Evolutionary conservation across 164 flowering plant species (phyloP).

Genomic region (Aristolochia californica): DNA sequence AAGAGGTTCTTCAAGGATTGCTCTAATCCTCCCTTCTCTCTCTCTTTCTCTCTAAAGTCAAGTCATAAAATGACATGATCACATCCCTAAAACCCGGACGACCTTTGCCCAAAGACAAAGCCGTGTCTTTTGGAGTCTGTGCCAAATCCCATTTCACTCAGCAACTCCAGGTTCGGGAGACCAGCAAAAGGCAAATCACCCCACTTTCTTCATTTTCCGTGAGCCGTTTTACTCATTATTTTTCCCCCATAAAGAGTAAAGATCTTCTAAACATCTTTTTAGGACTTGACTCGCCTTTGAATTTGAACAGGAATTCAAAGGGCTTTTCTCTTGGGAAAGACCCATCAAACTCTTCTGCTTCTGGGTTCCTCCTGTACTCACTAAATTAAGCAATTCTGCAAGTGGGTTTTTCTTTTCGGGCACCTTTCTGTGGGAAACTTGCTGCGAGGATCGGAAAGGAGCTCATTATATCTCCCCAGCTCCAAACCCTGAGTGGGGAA

Average conservation of each 20-base stretch:
- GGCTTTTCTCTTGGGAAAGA: neutral
- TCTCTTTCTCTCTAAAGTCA: slow-evolving; percentile 3
- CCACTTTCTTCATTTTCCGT: slow-evolving; percentile 2
- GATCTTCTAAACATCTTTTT: neutral
- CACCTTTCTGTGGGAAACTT: neutral
- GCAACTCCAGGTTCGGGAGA: slow-evolving; percentile 5
- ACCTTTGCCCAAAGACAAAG: slow-evolving; percentile 23
- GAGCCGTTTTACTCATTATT: neutral
- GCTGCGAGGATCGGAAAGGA: slow-evolving; percentile 1
- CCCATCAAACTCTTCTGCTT: neutral
- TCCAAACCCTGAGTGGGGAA: slow-evolving; percentile 35
- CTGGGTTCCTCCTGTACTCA: neutral
- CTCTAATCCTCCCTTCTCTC: neutral
- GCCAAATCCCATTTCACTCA: slow-evolving; percentile 25
- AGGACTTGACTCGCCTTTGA: neutral
- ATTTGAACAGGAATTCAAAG: neutral
- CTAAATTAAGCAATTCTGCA: neutral
- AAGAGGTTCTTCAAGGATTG: neutral
- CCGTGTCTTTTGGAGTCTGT: slow-evolving; percentile 34
- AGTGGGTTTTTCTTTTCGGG: neutral
- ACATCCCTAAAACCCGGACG: slow-evolving; percentile 49
- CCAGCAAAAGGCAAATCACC: slow-evolving; percentile 6
- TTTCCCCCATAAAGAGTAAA: neutral
- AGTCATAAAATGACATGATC: slow-evolving; percentile 21
- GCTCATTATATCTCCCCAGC: slow-evolving; percentile 3